phyloP scores from a whole-genome alignment of 306 rosid genomes.

The Lablab purpureus region DNA sequence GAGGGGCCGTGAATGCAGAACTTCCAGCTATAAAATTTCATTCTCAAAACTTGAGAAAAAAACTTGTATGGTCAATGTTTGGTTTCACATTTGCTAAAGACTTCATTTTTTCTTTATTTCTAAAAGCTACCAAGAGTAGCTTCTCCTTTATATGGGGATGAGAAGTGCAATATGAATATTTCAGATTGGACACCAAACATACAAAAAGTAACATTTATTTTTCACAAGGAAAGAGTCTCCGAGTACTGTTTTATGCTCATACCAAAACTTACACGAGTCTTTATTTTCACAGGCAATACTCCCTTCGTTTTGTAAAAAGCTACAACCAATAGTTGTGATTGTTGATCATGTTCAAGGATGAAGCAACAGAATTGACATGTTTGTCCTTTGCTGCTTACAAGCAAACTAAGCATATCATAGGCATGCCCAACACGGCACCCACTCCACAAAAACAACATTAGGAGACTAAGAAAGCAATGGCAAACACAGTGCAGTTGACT shows the following conservation, averaged over 20 bases:
- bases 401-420: not conserved
- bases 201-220: not conserved
- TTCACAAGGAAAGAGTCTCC: slow-evolving; percentile 25
- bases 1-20: not conserved
- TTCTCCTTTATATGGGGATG: not conserved
- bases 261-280: slow-evolving; percentile 6
- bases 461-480: slow-evolving; percentile 16
- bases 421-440: not conserved
- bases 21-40: not conserved
- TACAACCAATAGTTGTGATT: too few species aligned
- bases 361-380: not conserved
- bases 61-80: not conserved
- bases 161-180: not conserved
- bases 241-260: not conserved
- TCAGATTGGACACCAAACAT: not conserved
- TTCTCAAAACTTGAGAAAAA: not conserved
- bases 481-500: not conserved
- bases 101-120: not conserved
- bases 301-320: not conserved
- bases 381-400: slow-evolving; percentile 11
- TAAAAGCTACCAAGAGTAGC: not conserved
- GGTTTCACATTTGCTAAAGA: not conserved
- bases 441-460: not conserved
- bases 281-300: slow-evolving; percentile 5
- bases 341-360: too few species aligned